phyloP scores from a whole-genome alignment of 2,329 filamentous ascomycete species.

The Xylaria sp. region DNA sequence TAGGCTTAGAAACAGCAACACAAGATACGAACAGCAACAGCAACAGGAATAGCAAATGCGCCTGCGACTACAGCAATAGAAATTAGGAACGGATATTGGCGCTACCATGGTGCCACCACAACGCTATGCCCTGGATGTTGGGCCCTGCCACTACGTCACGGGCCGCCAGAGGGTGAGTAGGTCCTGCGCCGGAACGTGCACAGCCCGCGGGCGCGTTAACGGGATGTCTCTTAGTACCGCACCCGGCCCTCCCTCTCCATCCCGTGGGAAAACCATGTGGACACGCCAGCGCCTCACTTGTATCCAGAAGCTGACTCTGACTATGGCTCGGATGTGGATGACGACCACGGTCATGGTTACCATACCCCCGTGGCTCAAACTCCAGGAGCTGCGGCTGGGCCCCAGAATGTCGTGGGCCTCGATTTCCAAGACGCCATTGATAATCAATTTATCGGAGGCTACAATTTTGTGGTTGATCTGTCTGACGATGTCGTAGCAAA shows the following conservation, averaged over 20 bases:
- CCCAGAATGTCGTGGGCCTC: no score
- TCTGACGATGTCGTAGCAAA: no score
- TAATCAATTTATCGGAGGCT: no score
- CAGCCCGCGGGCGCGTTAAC: conserved; percentile 8
- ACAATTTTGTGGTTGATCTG: neutral
- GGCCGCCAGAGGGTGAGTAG: conserved; percentile 44
- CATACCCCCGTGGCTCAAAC: neutral
- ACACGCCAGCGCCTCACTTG: conserved; percentile 1
- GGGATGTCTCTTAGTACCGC: conserved; percentile 37
- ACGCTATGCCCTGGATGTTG: conserved; percentile 33
- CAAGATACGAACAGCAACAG: neutral
- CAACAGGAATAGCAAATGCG: neutral
- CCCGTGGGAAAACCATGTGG: conserved; percentile 34
- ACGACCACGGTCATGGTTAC: neutral
- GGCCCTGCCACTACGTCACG: conserved; percentile 41
- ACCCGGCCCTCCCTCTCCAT: conserved; percentile 34
- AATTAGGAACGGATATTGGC: neutral
- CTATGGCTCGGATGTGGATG: neutral
- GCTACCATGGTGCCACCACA: conserved; percentile 39
- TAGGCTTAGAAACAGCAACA: neutral
- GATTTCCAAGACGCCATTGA: no score
- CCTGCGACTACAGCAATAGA: neutral
- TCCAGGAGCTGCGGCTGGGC: no score
- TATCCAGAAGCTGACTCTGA: neutral
- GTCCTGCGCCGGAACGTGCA: neutral